Conservation (phyloP, 345 rosid species). For the Populus davidiana region DNA sequence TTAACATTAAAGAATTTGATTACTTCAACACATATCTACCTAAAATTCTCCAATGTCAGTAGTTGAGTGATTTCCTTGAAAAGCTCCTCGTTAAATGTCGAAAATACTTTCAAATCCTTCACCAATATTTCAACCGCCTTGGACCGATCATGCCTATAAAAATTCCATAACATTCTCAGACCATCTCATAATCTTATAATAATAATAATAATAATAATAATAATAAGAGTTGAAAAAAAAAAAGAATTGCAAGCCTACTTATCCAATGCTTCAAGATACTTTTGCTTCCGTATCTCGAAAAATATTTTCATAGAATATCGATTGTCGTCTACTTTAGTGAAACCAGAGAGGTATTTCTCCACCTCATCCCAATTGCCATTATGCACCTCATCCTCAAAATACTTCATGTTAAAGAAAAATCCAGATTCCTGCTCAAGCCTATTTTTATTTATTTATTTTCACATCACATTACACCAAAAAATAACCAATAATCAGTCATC, state of each 20-base stretch:
- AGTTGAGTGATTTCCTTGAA: conserved; percentile 96
- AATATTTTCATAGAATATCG: conserved; percentile 98
- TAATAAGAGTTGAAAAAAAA: not conserved
- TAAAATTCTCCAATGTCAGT: conserved; percentile 83
- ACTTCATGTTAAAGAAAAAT: conserved; percentile 96
- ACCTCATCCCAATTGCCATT: conserved; percentile 98
- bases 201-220: not conserved
- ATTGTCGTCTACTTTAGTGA: conserved; percentile 95
- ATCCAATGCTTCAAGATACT: conserved; percentile 97
- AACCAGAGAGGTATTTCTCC: conserved; percentile 95
- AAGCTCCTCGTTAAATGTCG: conserved; percentile 93
- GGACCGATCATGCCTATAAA: conserved; percentile 78
- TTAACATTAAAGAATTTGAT: not conserved
- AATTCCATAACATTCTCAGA: not conserved
- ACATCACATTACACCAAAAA: conserved; percentile 18
- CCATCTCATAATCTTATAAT: conserved; percentile 1
- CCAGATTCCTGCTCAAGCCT: conserved; percentile 99
- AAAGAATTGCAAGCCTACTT: conserved; percentile 45
- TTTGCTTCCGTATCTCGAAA: conserved; percentile 99
- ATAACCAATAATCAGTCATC: conserved; percentile 15
- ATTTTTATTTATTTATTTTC: conserved; percentile 11
- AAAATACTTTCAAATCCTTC: conserved; percentile 93
- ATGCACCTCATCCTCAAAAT: conserved; percentile 98
- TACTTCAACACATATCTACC: conserved; percentile 36
- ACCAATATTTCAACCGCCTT: conserved; percentile 94